Evolutionary conservation across 805 yeast species (phyloP).

Genomic region (Pichia paraexigua): DNA sequence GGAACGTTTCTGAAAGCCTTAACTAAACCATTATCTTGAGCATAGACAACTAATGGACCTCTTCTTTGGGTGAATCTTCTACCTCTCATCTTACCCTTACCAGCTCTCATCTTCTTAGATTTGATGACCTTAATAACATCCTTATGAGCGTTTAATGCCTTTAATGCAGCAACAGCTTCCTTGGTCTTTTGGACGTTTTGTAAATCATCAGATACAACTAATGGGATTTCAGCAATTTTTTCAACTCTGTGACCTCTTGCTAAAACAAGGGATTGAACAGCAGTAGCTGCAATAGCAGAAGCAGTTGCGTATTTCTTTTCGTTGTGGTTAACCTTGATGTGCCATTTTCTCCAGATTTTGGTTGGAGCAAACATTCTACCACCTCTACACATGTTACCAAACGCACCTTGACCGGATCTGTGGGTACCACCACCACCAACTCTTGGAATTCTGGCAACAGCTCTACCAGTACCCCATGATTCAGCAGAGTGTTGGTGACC

Average conservation of each 20-base stretch:
- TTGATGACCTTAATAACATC: constrained; percentile 96
- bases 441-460: constrained; percentile 99
- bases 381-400: constrained; percentile 99
- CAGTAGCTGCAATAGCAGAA: constrained; percentile 98
- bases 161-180: constrained; percentile 96
- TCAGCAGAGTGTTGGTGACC: constrained; percentile 99
- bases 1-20: constrained; percentile 99
- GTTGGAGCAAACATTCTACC: constrained; percentile 99
- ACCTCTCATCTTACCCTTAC: constrained; percentile 99
- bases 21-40: constrained; percentile 94
- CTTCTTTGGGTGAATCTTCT: constrained; percentile 99
- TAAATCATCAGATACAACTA: constrained; percentile 88
- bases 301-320: constrained; percentile 99
- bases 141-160: constrained; percentile 98
- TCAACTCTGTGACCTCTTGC: constrained; percentile 99
- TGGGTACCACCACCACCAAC: constrained; percentile 99
- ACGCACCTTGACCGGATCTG: constrained; percentile 99
- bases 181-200: constrained; percentile 94
- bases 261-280: constrained; percentile 94
- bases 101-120: constrained; percentile 98
- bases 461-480: constrained; percentile 99
- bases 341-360: constrained; percentile 99
- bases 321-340: constrained; percentile 99
- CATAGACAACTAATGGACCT: constrained; percentile 98
- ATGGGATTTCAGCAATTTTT: constrained; percentile 96